phyloP scores from a whole-genome alignment of 2,329 filamentous ascomycete genomes.

The Aotearoamyces nothofagi region DNA sequence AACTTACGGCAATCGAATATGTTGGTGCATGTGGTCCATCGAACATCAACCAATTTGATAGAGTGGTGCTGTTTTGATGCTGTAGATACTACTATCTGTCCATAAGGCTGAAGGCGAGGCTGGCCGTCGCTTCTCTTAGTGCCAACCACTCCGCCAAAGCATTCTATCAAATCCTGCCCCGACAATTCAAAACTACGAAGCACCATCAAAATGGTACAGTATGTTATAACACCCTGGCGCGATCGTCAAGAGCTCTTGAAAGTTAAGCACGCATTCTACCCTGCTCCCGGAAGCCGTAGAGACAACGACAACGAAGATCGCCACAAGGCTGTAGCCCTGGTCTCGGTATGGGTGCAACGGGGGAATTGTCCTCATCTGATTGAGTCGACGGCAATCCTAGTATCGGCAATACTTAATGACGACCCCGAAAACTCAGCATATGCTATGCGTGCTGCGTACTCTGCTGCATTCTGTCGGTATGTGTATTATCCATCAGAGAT shows the following conservation, averaged over 20 bases:
- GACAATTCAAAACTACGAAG: no score
- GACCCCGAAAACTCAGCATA: slow-evolving; percentile 25
- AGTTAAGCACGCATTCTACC: slow-evolving; percentile 51
- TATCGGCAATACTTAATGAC: slow-evolving; percentile 54
- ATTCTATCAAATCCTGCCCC: no score
- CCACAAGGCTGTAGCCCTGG: slow-evolving; percentile 37
- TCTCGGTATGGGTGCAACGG: slow-evolving; percentile 56
- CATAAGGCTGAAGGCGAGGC: no score
- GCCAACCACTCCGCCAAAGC: no score
- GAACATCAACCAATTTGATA: no score
- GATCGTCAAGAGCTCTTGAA: slow-evolving; percentile 46
- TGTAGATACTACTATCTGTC: no score
- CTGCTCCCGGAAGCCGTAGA: slow-evolving; percentile 4
- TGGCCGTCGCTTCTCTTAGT: no score
- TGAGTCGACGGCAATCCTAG: slow-evolving; percentile 62
- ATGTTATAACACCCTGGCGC: slow-evolving; percentile 63
- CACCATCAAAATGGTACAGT: slow-evolving; percentile 65
- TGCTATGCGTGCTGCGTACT: slow-evolving; percentile 53
- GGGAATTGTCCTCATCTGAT: slow-evolving; percentile 65
- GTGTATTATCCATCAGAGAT: slow-evolving; percentile 19
- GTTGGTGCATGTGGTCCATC: no score
- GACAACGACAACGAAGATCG: slow-evolving; percentile 9
- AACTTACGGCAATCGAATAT: no score
- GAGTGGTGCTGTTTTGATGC: no score
- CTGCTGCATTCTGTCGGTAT: slow-evolving; percentile 59